phyloP scores from a whole-genome alignment of 768 basidiomycete genomes.

The Collybia nuda region DNA sequence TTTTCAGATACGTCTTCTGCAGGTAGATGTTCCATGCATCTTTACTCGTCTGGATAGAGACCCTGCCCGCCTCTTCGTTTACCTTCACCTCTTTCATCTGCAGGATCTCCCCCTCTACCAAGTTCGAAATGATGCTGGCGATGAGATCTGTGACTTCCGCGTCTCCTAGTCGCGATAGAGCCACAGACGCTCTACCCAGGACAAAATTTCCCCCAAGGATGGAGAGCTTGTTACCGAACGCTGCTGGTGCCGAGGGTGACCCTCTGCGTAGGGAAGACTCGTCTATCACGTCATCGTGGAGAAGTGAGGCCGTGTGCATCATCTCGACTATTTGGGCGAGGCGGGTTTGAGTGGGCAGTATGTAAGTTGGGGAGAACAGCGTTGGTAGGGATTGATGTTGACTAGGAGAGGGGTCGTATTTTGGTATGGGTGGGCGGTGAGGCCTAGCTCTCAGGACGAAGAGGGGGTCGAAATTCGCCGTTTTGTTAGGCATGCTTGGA shows the following conservation, averaged over 20 bases:
- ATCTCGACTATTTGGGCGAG: constrained; percentile 95
- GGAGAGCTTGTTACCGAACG: constrained; percentile 86
- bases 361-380: constrained; percentile 21
- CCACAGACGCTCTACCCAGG: constrained; percentile 81
- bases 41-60: constrained; percentile 17
- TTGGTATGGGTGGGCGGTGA: constrained; percentile 28
- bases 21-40: constrained; percentile 81
- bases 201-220: constrained; percentile 92
- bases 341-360: constrained; percentile 85
- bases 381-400: constrained; percentile 9
- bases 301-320: constrained; percentile 94
- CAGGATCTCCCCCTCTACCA: constrained; percentile 93
- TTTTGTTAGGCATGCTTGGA: constrained; percentile 67
- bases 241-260: constrained; percentile 73
- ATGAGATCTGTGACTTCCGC: constrained; percentile 88
- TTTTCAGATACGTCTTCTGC: constrained; percentile 93
- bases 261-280: constrained; percentile 75
- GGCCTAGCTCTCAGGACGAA: constrained; percentile 32
- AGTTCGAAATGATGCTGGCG: constrained; percentile 80
- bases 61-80: constrained; percentile 20
- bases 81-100: constrained; percentile 64
- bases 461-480: constrained; percentile 48
- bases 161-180: constrained; percentile 77
- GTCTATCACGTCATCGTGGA: constrained; percentile 97
- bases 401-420: constrained; percentile 16